Evolutionary conservation across 2,329 filamentous ascomycete genomes (phyloP).

Genomic region (Myriosclerotinia scirpicola): DNA sequence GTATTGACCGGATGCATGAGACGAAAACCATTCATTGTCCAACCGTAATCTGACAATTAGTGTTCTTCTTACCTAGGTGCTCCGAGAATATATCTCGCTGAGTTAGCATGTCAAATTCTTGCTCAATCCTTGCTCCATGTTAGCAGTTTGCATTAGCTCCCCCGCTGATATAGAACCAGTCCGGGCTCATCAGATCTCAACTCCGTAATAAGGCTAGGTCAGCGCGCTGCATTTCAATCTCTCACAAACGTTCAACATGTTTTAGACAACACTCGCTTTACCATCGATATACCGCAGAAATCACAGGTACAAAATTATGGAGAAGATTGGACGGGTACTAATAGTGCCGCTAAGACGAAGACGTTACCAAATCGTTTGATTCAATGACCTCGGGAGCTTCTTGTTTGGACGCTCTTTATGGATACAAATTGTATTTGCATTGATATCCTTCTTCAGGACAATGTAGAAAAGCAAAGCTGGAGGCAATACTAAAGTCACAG

Average conservation of each 20-base stretch:
- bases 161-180: neutral
- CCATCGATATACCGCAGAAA: conserved; percentile 25
- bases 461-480: conserved; percentile 4
- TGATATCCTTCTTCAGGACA: neutral
- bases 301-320: conserved; percentile 23
- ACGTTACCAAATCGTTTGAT: conserved; percentile 38
- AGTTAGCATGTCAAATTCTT: neutral
- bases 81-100: neutral
- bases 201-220: conserved; percentile 3
- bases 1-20: neutral
- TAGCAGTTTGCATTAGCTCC: conserved; percentile 12
- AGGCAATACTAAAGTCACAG: neutral
- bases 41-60: neutral
- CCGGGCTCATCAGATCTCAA: neutral
- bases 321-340: conserved; percentile 43
- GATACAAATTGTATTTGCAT: neutral
- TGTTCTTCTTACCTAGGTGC: neutral
- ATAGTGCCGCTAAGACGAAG: conserved; percentile 34
- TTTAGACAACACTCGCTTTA: neutral
- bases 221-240: conserved; percentile 9
- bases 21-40: neutral
- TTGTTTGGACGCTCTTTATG: conserved; percentile 30
- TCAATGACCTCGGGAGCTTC: conserved; percentile 37
- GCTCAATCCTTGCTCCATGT: too few relatives aligned
- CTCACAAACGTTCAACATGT: neutral